phyloP scores from a whole-genome alignment of 495 filamentous ascomycete genomes.

The Podospora pseudoanserina region DNA sequence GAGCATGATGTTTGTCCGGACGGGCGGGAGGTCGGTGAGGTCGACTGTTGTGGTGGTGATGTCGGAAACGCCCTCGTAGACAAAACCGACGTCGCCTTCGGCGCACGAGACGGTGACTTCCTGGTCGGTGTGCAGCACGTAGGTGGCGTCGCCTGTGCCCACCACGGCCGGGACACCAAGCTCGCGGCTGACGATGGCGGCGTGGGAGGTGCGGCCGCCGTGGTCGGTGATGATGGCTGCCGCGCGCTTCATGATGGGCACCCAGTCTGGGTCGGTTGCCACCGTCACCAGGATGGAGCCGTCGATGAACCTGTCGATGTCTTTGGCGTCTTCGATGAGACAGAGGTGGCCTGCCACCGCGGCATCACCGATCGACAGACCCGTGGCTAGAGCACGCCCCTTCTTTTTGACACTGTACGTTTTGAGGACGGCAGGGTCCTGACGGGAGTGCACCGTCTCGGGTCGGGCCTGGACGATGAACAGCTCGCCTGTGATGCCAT shows the following conservation, averaged over 20 bases:
- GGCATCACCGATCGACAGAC: slow-evolving; percentile 33
- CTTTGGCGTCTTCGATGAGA: slow-evolving; percentile 29
- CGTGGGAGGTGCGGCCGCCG: slow-evolving; percentile 40
- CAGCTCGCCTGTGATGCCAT: slow-evolving; percentile 33
- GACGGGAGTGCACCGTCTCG: slow-evolving; percentile 38
- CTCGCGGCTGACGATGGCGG: slow-evolving; percentile 41
- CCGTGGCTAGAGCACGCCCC: slow-evolving; percentile 28
- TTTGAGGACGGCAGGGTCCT: slow-evolving; percentile 28
- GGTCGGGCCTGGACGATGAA: slow-evolving; percentile 40
- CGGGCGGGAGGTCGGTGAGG: slow-evolving; percentile 13
- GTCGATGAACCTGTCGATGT: slow-evolving; percentile 33
- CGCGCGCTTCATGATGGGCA: slow-evolving; percentile 39
- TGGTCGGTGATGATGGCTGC: slow-evolving; percentile 39
- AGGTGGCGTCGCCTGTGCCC: slow-evolving; percentile 34
- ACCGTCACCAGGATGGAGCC: slow-evolving; percentile 33
- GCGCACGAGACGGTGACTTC: slow-evolving; percentile 40
- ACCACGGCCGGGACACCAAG: slow-evolving; percentile 37
- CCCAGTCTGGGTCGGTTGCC: slow-evolving; percentile 40
- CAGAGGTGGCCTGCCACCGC: slow-evolving; percentile 36
- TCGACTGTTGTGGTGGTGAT: slow-evolving; percentile 31
- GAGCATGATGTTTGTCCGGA: slow-evolving; percentile 17
- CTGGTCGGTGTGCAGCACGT: slow-evolving; percentile 36
- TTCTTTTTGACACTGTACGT: slow-evolving; percentile 31
- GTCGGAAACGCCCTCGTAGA: slow-evolving; percentile 34
- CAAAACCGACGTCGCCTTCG: slow-evolving; percentile 36